Evolutionary conservation across 345 rosid genomes (phyloP).

Genomic region (Bruguiera parviflora): DNA sequence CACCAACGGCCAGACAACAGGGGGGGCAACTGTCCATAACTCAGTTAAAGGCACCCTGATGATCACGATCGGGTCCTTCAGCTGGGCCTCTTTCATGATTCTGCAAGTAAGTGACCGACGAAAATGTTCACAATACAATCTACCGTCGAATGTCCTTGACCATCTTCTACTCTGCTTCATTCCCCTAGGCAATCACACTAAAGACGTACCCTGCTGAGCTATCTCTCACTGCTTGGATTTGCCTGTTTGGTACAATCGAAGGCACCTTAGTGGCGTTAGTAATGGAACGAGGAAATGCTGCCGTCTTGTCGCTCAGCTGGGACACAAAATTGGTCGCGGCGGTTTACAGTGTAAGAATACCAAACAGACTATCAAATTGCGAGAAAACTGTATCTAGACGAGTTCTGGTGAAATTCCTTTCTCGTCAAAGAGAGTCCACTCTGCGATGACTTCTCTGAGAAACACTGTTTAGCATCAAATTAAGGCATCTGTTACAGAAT

Average conservation of each 20-base stretch:
- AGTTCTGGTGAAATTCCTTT: too few species aligned
- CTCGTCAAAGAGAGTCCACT: too few species aligned
- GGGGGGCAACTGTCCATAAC: slow-evolving; percentile 40
- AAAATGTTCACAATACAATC: not conserved
- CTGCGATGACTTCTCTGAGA: not conserved
- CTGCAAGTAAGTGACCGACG: slow-evolving; percentile 46
- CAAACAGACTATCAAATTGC: not conserved
- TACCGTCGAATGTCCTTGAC: not conserved
- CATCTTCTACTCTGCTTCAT: not conserved
- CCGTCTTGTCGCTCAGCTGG: slow-evolving; percentile 64
- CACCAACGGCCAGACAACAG: slow-evolving; percentile 27
- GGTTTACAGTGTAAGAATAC: slow-evolving; percentile 60
- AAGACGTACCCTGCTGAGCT: slow-evolving; percentile 75
- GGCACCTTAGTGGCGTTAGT: slow-evolving; percentile 53
- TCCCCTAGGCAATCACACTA: slow-evolving; percentile 50
- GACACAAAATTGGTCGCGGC: slow-evolving; percentile 67
- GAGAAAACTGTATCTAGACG: too few species aligned
- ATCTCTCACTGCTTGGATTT: slow-evolving; percentile 79
- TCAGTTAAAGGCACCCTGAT: slow-evolving; percentile 60
- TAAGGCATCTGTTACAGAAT: too few species aligned
- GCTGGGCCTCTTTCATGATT: slow-evolving; percentile 75
- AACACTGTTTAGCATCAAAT: not conserved
- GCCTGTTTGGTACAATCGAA: slow-evolving; percentile 64
- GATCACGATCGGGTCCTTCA: slow-evolving; percentile 61
- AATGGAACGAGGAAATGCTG: slow-evolving; percentile 66